A percentile compares a stretch with the other conserved stretches of the same genome.
phyloP scores from a whole-genome alignment of 257 asterid species.

The Plantago elongata region DNA sequence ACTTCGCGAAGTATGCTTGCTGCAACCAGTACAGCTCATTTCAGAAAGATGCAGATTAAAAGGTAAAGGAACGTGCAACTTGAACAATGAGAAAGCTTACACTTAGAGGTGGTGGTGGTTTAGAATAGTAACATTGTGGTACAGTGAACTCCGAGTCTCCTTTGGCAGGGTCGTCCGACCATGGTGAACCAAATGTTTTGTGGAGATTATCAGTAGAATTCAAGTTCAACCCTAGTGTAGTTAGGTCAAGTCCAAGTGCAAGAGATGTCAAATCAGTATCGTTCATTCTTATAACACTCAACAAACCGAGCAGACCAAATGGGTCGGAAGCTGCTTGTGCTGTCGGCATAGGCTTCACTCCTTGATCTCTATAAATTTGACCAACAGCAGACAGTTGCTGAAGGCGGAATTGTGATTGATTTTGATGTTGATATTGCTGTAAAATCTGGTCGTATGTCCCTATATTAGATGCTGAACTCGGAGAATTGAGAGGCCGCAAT shows the following conservation, averaged over 20 bases:
- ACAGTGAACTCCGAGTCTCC: conserved; percentile 91
- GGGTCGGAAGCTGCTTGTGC: conserved; percentile 61
- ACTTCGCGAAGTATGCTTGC: conserved; percentile 83
- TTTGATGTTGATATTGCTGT: conserved; percentile 91
- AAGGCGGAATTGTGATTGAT: conserved; percentile 77
- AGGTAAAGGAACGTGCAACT: conserved; percentile 12
- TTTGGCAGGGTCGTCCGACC: conserved; percentile 94
- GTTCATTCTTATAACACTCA: conserved; percentile 80
- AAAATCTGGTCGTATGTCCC: conserved; percentile 85
- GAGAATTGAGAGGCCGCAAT: conserved; percentile 67
- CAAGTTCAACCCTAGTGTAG: conserved; percentile 90
- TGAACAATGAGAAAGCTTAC: conserved; percentile 40
- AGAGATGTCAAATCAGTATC: conserved; percentile 87
- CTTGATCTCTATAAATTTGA: conserved; percentile 87
- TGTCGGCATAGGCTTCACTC: conserved; percentile 63
- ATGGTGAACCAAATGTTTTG: conserved; percentile 87
- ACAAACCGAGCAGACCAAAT: conserved; percentile 85
- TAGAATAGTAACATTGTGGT: conserved; percentile 87
- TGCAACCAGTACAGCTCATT: conserved; percentile 41
- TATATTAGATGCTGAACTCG: conserved; percentile 64
- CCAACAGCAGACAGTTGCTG: conserved; percentile 82
- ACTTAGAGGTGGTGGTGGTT: conserved; percentile 74
- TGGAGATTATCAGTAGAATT: conserved; percentile 85
- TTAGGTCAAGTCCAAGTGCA: conserved; percentile 92
- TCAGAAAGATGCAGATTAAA: conserved; percentile 27